Conservation (phyloP, 163 green algal genomes). For the Volvox carteri region DNA sequence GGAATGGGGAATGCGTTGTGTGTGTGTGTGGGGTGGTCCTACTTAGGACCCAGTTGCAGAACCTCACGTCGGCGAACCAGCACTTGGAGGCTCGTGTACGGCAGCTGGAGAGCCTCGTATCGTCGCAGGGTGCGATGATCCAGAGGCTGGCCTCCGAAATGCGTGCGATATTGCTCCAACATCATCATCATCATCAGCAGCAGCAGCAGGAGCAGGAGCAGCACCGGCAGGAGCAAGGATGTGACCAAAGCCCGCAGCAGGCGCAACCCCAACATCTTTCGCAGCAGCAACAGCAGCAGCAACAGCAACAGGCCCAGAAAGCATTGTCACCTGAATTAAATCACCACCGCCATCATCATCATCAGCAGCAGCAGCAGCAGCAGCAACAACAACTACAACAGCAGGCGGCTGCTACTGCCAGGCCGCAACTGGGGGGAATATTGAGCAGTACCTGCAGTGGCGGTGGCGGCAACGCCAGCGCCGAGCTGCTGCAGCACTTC, state of each 20-base stretch:
- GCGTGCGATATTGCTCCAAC: neutral
- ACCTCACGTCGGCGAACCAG: neutral
- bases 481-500: neutral
- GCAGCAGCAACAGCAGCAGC: neutral
- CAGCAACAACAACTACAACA: neutral
- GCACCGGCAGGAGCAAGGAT: neutral
- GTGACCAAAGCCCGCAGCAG: neutral
- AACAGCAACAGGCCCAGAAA: neutral
- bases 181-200: neutral
- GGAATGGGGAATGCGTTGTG: too few species aligned
- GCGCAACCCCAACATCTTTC: neutral
- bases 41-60: slow-evolving; percentile 24
- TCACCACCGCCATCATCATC: neutral
- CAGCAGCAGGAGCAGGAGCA: neutral
- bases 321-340: too few species aligned
- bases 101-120: slow-evolving; percentile 39
- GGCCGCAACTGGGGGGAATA: neutral
- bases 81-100: slow-evolving; percentile 42
- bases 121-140: slow-evolving; percentile 1
- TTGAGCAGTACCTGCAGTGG: neutral
- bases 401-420: neutral
- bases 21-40: too few species aligned
- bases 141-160: slow-evolving; percentile 10
- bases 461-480: neutral
- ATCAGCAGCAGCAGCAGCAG: neutral